Percentiles rank a stretch among this genome's conserved stretches.
Conservation (phyloP, 2,329 filamentous ascomycete genomes). For the Amphichorda felina region DNA sequence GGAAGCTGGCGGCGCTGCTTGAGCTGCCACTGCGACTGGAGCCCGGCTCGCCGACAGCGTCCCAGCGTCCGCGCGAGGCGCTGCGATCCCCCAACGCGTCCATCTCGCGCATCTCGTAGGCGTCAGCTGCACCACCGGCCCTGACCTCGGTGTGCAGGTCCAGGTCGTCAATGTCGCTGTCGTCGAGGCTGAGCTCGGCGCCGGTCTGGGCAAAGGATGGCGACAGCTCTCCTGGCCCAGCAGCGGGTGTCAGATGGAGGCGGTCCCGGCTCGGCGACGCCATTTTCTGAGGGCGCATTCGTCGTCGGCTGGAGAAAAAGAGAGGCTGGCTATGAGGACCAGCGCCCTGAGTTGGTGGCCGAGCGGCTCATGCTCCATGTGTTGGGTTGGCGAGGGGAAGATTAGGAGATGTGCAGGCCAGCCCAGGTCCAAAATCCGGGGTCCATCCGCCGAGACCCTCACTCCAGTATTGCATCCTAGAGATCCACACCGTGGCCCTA, state of each 20-base stretch:
- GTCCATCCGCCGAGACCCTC: neutral
- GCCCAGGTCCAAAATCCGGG: neutral
- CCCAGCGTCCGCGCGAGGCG: neutral
- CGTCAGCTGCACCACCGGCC: neutral
- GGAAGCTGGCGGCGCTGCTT: conserved; percentile 22
- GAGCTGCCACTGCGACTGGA: neutral
- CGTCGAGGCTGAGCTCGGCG: conserved; percentile 22
- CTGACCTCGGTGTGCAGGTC: conserved; percentile 6
- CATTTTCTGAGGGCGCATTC: neutral
- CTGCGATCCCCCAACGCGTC: neutral
- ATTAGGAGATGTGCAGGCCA: too few relatives aligned
- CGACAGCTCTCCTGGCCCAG: conserved; percentile 2
- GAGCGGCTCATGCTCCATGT: neutral
- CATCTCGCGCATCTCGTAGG: conserved; percentile 2
- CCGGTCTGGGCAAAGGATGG: conserved; percentile 27
- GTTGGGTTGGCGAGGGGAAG: too few relatives aligned
- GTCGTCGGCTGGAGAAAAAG: neutral
- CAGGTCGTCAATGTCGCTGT: conserved; percentile 16
- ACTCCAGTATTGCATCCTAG: neutral
- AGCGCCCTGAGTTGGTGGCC: neutral
- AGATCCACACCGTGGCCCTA: too few relatives aligned
- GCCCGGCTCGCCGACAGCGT: neutral
- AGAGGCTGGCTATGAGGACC: conserved; percentile 1
- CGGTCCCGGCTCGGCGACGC: too few relatives aligned
- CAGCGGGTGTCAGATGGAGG: neutral